phyloP scores from a whole-genome alignment of 768 basidiomycete genomes.

The Clavaria fumosa region DNA sequence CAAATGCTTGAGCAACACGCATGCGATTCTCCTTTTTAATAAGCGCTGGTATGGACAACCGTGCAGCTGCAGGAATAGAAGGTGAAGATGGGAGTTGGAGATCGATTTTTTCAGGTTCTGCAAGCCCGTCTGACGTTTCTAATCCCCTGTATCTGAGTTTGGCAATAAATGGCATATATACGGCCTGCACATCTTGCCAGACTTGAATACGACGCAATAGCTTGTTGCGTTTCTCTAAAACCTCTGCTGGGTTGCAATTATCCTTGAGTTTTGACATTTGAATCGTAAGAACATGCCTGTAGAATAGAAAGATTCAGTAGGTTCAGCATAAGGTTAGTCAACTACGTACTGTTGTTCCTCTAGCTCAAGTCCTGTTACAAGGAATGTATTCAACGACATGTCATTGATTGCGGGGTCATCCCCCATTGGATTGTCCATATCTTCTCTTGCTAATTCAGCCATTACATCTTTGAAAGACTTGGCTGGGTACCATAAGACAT shows the following conservation, averaged over 20 bases:
- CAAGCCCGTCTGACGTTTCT: no score
- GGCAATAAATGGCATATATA: conserved; percentile 7
- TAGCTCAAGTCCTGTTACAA: conserved; percentile 6
- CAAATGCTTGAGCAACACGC: no score
- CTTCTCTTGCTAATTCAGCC: no score
- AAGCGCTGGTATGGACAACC: no score
- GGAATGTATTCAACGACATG: conserved; percentile 2
- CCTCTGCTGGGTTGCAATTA: not conserved
- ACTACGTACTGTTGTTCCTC: conserved; percentile 9
- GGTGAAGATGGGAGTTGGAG: no score
- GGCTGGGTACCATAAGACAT: no score
- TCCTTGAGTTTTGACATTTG: not conserved
- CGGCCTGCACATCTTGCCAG: conserved; percentile 2
- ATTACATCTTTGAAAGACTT: no score
- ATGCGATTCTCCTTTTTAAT: no score
- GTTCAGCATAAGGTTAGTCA: not conserved
- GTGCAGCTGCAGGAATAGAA: no score
- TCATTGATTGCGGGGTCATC: not conserved
- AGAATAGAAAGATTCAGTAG: not conserved
- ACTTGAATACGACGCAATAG: conserved; percentile 1
- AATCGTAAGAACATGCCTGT: not conserved
- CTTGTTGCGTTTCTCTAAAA: conserved; percentile 4
- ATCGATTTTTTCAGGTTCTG: no score
- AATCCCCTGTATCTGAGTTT: no score
- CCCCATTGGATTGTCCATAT: not conserved